Conservation (phyloP, 345 rosid species). For the Erucastrum elatum region DNA sequence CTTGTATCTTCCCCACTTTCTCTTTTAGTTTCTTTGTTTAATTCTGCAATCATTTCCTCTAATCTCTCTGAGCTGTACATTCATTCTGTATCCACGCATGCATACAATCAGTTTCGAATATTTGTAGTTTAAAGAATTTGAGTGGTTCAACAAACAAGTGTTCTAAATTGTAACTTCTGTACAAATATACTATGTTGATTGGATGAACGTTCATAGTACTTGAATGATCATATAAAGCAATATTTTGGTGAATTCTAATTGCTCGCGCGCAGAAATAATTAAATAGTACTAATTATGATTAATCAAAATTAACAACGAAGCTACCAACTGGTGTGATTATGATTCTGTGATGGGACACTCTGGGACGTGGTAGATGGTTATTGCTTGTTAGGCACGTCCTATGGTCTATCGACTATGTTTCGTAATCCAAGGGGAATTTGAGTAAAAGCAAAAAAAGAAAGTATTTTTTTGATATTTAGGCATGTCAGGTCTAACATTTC, state of each 20-base stretch:
- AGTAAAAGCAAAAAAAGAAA: not conserved
- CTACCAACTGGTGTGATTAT: constrained; percentile 32
- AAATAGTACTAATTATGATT: too few relatives aligned
- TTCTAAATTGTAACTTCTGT: too few relatives aligned
- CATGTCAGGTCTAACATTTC: not conserved
- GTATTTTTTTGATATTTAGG: not conserved
- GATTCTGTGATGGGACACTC: constrained; percentile 27
- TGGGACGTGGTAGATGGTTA: constrained; percentile 13
- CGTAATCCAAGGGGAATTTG: not conserved
- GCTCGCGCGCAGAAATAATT: too few relatives aligned
- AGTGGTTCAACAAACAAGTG: not conserved
- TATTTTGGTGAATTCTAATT: too few relatives aligned
- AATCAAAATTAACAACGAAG: constrained; percentile 13
- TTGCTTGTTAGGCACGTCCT: constrained; percentile 34
- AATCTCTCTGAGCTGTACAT: not conserved
- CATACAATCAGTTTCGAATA: not conserved
- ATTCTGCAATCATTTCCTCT: constrained; percentile 5
- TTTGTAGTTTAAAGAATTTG: not conserved
- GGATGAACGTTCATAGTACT: too few relatives aligned
- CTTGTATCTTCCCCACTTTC: constrained; percentile 8
- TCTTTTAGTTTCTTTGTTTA: not conserved
- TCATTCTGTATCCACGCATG: not conserved
- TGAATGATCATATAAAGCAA: too few relatives aligned
- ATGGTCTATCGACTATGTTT: constrained; percentile 9
- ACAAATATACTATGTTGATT: too few relatives aligned